These are phyloP conservation scores for Moniliophthora roreri DNA, from an alignment of 1,284 basidiomycete genomes.

Conservation along the genomic window DNA sequence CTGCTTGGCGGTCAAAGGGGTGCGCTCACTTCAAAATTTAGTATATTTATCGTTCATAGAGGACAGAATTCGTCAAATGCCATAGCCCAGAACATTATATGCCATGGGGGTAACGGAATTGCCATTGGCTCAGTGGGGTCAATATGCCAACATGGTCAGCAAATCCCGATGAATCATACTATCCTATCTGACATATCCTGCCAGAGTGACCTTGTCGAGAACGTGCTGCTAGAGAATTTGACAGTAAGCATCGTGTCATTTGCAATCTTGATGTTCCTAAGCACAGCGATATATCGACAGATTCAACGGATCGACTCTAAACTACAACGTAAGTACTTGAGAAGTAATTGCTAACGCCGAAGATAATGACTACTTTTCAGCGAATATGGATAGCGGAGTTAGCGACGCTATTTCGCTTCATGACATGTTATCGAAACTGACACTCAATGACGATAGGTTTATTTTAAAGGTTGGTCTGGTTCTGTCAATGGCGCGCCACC, in stretches of 20 bases:
- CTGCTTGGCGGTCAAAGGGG: slow-evolving; percentile 67
- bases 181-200: background rate
- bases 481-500: slow-evolving; percentile 56
- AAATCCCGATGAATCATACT: background rate
- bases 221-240: slow-evolving; percentile 53
- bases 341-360: no score
- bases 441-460: slow-evolving; percentile 37
- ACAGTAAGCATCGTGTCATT: slow-evolving; percentile 29
- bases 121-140: slow-evolving; percentile 65
- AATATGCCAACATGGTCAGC: slow-evolving; percentile 54
- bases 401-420: slow-evolving; percentile 13
- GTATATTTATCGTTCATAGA: background rate
- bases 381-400: slow-evolving; percentile 54
- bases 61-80: slow-evolving; percentile 60
- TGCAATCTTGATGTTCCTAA: background rate
- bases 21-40: slow-evolving; percentile 25
- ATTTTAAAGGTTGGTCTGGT: slow-evolving; percentile 67
- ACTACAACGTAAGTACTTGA: no score
- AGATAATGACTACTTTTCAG: no score
- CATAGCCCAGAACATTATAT: slow-evolving; percentile 48
- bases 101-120: slow-evolving; percentile 63
- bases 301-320: slow-evolving; percentile 43
- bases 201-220: slow-evolving; percentile 56
- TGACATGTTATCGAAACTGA: slow-evolving; percentile 13
- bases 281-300: slow-evolving; percentile 24